Evolutionary conservation across 495 filamentous ascomycete genomes (phyloP), one percentile per base, ranked within the genome.

Genomic region (Penicillium goetzii): DNA sequence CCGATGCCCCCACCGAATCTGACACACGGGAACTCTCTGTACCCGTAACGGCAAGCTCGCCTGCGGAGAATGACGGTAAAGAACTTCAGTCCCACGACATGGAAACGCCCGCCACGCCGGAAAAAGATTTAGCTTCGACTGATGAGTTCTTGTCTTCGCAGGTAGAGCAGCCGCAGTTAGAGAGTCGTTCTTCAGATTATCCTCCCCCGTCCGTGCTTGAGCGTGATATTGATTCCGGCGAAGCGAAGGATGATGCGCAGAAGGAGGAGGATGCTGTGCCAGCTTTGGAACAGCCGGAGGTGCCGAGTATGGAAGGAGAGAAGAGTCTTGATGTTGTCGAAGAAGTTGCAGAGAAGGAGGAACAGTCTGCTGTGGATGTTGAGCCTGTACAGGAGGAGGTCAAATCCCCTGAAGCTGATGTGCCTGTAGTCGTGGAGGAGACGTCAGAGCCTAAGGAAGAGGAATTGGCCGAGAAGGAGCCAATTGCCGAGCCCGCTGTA

Each of bases 41-140:
- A 63, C 65, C 69, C 66, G 72, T 75, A 50, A 75, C 72, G 69
- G 75, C 72, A 68, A 45, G 63, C 71, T 71, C 71, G 68, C 76
- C 77, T 77, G 73, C 74, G 73, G 77, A 80, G 75, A 71, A 79
- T 74, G 75, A 80, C 74, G 76, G 77, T 80, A 80, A 82, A 79
- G 77, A 80, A 61, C 66, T 76, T 76, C 79, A 80, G 77, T 80
- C 77, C 75, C 78, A 75, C 77, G 77, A 74, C 75, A 77, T 64
- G 66, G 70, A 74, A 66, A 68, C 62, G 58, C 68, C 74, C 72
- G 71, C 69, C 70, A 64, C 56, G 58, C 72, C 68, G 72, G 72
- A 74, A 73, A 72, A 78, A 71, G 71, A 76, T 69, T 61, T 77
- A 68, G 71, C 67, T 78, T 80, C 77, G 79, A 80, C 79, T 81